A percentile compares a stretch with the other conserved stretches of the same genome.
These are phyloP conservation scores for Halteria grandinella DNA, from an alignment of 73 alveolate species.

Conservation along the genomic window DNA sequence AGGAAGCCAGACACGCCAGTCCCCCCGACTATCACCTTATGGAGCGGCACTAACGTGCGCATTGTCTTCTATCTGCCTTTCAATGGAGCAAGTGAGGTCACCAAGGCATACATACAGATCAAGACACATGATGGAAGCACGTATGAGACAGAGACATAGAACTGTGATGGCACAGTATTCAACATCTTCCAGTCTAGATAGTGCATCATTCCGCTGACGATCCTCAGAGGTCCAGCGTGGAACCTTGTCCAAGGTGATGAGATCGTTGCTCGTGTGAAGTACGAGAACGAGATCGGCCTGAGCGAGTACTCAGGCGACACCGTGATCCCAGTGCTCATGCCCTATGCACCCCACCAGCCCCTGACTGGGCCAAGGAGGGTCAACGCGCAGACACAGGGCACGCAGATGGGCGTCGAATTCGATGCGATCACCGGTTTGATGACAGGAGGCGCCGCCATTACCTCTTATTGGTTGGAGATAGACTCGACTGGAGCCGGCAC, in stretches of 20 bases:
- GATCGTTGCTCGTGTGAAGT: constrained; percentile 40
- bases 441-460: constrained; percentile 57
- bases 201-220: constrained; percentile 47
- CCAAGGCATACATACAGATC: neutral
- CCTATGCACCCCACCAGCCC: constrained; percentile 53
- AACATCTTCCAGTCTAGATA: constrained; percentile 21
- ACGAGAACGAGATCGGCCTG: constrained; percentile 31
- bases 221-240: constrained; percentile 33
- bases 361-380: constrained; percentile 49
- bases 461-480: constrained; percentile 40
- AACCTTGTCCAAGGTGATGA: constrained; percentile 39
- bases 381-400: constrained; percentile 42
- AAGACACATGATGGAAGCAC: neutral
- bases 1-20: constrained; percentile 53
- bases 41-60: constrained; percentile 18
- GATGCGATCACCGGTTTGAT: constrained; percentile 30
- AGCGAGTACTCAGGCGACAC: constrained; percentile 21
- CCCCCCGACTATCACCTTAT: constrained; percentile 50
- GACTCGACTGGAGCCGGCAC: constrained; percentile 29
- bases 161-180: neutral
- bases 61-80: constrained; percentile 55
- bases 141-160: constrained; percentile 20
- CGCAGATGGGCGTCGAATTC: constrained; percentile 31
- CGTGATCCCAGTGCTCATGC: constrained; percentile 42
- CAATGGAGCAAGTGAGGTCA: constrained; percentile 56